Base-by-base conservation (phyloP, 176 grass and related monocot genomes). In the Ampelocalamus luodianensis region DNA sequence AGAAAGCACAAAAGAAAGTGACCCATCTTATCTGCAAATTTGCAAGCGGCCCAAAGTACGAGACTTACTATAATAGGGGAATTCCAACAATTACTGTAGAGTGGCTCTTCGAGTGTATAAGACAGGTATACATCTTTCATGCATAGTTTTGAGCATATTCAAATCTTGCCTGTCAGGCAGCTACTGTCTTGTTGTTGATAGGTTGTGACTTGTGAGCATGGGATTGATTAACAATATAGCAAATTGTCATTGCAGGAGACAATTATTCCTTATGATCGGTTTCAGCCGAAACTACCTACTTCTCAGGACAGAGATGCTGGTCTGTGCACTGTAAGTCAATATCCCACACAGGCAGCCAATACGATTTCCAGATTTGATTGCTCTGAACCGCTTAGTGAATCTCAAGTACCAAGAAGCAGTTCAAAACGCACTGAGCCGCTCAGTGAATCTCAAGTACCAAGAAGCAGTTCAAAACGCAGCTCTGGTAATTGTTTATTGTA, bases 11-110 rank as follows among this genome's bases (percentile, higher is more conserved):
- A 15, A 95, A 85, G 71, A 79, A 64, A 83, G 91, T 89, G 63
- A 98, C 85, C 49, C 95, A 98, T 90, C 87, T 95, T 70, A 82
- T 98, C 46, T 95, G 95, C 85, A 95, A 98, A 87, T 93, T 90
- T 54, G 81, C 89, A 22, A 87, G 32, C 44, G 93, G 95, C 81
- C 72, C 72, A 54, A 97, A 93, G 74, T 98, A 98, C 29, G 93
- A 93, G 72, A 85, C 69, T 79, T 93, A 92, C 83, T 63, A 59
- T 63, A 89, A 87, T 68, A 89, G 18, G 82, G 73, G 73, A 81
- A 87, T 90, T 79, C 87, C 90, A 79, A 65, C 73, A 36, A 77
- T 98, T 67, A 95, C 93, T 70, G 62, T 40, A 46, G 96, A 98
- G 69, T 98, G 96, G 96, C 83, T 98, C 10, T 93, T 72, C 62